phyloP scores from a whole-genome alignment of 2,329 filamentous ascomycete genomes.

The Pseudogymnoascus sp. region DNA sequence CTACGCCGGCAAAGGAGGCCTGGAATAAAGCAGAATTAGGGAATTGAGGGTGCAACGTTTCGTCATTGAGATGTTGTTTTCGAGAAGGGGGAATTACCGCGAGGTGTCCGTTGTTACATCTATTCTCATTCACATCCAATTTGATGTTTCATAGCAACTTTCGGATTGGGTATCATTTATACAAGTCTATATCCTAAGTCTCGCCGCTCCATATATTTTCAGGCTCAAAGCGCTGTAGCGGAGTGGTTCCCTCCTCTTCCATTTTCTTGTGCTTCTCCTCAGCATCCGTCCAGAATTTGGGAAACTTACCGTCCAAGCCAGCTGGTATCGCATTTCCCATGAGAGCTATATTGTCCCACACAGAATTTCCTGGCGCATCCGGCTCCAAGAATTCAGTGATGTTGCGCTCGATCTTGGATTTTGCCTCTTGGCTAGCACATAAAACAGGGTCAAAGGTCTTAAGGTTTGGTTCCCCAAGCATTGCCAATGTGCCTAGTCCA shows the following conservation, averaged over 20 bases:
- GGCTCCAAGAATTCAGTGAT: slow-evolving; percentile 10
- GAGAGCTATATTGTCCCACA: background rate
- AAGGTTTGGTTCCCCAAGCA: slow-evolving; percentile 62
- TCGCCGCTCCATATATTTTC: slow-evolving; percentile 3
- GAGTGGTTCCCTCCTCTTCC: background rate
- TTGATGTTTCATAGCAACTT: background rate
- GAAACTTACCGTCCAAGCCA: background rate
- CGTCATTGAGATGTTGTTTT: background rate
- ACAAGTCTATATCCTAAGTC: background rate
- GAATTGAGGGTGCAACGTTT: background rate
- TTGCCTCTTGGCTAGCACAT: slow-evolving; percentile 60
- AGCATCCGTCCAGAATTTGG: background rate
- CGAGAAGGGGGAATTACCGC: background rate
- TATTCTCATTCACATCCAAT: background rate
- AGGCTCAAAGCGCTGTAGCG: background rate
- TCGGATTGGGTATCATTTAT: slow-evolving; percentile 3
- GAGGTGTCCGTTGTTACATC: background rate
- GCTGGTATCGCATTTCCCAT: background rate
- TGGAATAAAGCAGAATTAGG: background rate
- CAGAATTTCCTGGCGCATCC: background rate
- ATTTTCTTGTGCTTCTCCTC: background rate
- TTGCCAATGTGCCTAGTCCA: slow-evolving; percentile 69
- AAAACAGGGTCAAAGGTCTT: slow-evolving; percentile 65
- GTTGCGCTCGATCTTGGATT: slow-evolving; percentile 37
- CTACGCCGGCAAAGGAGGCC: background rate